Evolutionary conservation across 768 basidiomycete genomes (phyloP).

Genomic region (Solioccasus polychromus): DNA sequence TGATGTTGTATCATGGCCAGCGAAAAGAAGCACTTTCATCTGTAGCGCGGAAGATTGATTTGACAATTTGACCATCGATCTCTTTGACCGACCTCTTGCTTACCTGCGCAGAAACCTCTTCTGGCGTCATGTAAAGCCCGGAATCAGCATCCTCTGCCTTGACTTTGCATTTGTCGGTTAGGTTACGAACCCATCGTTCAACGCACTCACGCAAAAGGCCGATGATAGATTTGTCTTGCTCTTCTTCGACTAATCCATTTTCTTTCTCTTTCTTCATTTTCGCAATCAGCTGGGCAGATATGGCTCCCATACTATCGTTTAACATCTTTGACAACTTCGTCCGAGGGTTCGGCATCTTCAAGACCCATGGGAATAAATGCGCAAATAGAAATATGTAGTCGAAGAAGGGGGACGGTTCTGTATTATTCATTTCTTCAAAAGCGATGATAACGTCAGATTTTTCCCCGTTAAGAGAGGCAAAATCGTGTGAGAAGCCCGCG

Average conservation of each 20-base stretch:
- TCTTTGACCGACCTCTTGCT: neutral
- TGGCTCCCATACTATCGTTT: conserved; percentile 28
- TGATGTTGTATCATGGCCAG: conserved; percentile 43
- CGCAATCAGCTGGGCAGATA: conserved; percentile 33
- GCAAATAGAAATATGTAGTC: conserved; percentile 25
- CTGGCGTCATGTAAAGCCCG: conserved; percentile 33
- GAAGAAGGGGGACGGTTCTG: conserved; percentile 19
- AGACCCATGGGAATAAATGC: conserved; percentile 27
- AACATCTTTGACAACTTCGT: conserved; percentile 26
- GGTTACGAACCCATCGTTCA: neutral
- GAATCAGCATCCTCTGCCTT: conserved; percentile 35
- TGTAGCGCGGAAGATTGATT: conserved; percentile 2
- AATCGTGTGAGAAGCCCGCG: conserved; percentile 46
- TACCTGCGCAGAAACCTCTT: conserved; percentile 40
- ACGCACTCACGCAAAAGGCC: conserved; percentile 34
- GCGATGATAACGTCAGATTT: conserved; percentile 5
- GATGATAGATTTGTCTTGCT: conserved; percentile 37
- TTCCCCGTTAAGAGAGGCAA: conserved; percentile 40
- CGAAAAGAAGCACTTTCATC: conserved; percentile 38
- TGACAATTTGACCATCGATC: too few species aligned
- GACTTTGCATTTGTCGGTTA: conserved; percentile 22
- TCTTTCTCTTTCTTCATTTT: conserved; percentile 34
- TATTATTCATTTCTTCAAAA: conserved; percentile 25
- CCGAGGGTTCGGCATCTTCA: conserved; percentile 33
- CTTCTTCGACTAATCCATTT: conserved; percentile 19